A percentile compares a stretch with the other conserved stretches of the same genome.
Evolutionary conservation across 305 asterid species (phyloP).

Genomic region (Rubia tinctorum): DNA sequence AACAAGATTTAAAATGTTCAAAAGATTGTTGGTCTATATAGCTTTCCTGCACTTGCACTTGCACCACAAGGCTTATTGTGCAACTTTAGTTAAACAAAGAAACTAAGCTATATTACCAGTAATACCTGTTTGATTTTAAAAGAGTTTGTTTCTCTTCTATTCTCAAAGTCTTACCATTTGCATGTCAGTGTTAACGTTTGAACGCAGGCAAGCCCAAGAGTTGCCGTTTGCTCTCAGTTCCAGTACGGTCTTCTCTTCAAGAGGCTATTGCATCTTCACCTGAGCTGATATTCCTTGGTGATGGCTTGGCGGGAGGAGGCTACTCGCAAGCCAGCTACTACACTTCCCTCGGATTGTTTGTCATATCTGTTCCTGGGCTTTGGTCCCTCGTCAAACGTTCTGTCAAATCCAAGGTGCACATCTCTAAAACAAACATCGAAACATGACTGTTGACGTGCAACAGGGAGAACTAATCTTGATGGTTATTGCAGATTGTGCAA

Average conservation of each 20-base stretch:
- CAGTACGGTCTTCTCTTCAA: conserved; percentile 33
- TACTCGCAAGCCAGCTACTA: conserved; percentile 92
- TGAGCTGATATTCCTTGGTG: conserved; percentile 51
- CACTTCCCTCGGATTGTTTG: conserved; percentile 90
- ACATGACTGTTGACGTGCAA: neutral
- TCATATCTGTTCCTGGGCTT: conserved; percentile 93
- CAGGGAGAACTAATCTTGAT: neutral
- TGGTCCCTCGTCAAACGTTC: conserved; percentile 99
- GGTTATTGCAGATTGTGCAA: conserved; percentile 64
- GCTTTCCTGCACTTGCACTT: too few relatives aligned
- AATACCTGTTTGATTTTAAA: too few relatives aligned
- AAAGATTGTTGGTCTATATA: too few relatives aligned
- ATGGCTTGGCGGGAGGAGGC: conserved; percentile 30
- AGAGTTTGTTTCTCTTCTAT: too few relatives aligned
- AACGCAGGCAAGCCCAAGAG: neutral
- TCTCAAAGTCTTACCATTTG: neutral
- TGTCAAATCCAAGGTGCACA: conserved; percentile 82
- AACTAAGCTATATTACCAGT: too few relatives aligned
- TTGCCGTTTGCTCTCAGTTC: neutral
- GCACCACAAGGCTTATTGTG: too few relatives aligned
- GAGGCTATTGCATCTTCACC: conserved; percentile 38
- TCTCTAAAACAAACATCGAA: neutral
- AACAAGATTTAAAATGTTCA: too few relatives aligned
- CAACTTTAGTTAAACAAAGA: too few relatives aligned
- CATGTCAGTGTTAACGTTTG: conserved; percentile 2